A percentile compares a stretch with the other conserved stretches of the same genome.
These are phyloP conservation scores for Medicago truncatula DNA, from an alignment of 306 rosid genomes.

Conservation along the genomic window MtrunA17r5.0-ANR NC_053043.1:9950501-9951000, in stretches of 20 bases:
- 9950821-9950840: too few species aligned
- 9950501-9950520: constrained; percentile 88
- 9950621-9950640: neutral
- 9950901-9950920: too few species aligned
- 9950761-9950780: neutral
- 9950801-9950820: too few species aligned
- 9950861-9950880: too few species aligned
- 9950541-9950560: constrained; percentile 49
- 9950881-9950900: too few species aligned
- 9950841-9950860: too few species aligned
- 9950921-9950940: too few species aligned
- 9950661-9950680: neutral
- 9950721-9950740: neutral
- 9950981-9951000: constrained; percentile 16
- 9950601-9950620: neutral
- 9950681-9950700: neutral
- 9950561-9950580: constrained; percentile 59
- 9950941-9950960: neutral
- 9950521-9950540: constrained; percentile 53
- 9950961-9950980: neutral
- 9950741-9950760: neutral
- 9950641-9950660: neutral
- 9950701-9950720: neutral
- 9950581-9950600: neutral
- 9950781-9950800: too few species aligned